Evolutionary conservation across 2,329 filamentous ascomycete genomes (phyloP).

Genomic region (Ceratocystis variospora): DNA sequence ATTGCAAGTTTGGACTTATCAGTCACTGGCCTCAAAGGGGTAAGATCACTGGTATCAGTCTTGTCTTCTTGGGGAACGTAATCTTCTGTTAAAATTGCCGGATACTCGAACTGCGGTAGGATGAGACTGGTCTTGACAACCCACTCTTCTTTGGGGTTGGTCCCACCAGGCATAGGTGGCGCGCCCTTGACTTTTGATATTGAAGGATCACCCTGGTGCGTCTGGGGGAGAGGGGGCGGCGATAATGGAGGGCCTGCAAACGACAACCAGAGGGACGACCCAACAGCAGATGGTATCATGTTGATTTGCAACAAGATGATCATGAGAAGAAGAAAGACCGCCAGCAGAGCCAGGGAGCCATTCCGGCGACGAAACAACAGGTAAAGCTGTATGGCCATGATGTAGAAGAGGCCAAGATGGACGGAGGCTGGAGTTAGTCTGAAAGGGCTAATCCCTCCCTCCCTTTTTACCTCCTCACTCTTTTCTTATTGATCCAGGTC

Average conservation of each 20-base stretch:
- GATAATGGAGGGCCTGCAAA: not conserved
- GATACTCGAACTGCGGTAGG: conserved; percentile 15
- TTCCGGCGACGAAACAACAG: conserved; percentile 7
- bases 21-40: conserved; percentile 3
- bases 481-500: not conserved
- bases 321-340: not conserved
- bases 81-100: conserved; percentile 7
- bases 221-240: not conserved
- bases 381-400: not conserved
- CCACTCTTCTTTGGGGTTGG: not conserved
- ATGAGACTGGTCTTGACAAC: conserved; percentile 1
- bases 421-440: not conserved
- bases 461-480: not conserved
- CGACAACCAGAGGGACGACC: not conserved
- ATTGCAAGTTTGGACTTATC: conserved; percentile 23
- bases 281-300: not conserved
- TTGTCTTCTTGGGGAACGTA: conserved; percentile 3
- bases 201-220: not conserved
- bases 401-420: not conserved
- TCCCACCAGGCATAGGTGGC: not conserved
- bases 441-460: not conserved
- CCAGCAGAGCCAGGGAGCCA: not conserved
- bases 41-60: not conserved
- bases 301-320: conserved; percentile 1
- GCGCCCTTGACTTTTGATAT: conserved; percentile 3